These are phyloP conservation scores for Crucihimalaya himalaica DNA, from an alignment of 345 rosid genomes.

Conservation along the genomic window DNA sequence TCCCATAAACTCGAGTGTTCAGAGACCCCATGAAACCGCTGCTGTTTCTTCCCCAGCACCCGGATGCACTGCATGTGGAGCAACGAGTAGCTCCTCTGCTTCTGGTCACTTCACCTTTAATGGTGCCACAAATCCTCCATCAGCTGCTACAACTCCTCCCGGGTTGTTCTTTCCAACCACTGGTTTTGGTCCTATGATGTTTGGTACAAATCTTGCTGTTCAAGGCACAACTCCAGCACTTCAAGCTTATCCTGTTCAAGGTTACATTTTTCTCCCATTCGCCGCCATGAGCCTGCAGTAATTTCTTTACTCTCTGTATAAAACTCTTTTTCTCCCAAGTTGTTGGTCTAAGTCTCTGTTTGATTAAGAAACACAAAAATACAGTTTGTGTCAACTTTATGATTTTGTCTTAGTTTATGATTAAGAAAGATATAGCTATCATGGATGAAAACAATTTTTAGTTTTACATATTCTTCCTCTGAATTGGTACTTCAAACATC, in stretches of 20 bases:
- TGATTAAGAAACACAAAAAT: neutral
- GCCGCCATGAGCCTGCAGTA: constrained; percentile 23
- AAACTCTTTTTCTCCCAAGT: neutral
- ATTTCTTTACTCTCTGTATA: neutral
- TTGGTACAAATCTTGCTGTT: neutral
- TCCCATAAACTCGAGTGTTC: neutral
- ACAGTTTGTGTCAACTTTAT: neutral
- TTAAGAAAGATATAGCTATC: neutral
- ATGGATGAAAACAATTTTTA: neutral
- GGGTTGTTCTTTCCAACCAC: neutral
- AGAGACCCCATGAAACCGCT: constrained; percentile 11
- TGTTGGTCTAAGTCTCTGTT: neutral
- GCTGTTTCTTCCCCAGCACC: constrained; percentile 12
- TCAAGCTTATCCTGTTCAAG: constrained; percentile 2
- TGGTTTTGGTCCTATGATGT: constrained; percentile 18
- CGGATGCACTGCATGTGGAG: constrained; percentile 33
- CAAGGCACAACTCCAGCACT: constrained; percentile 15
- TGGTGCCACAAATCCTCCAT: constrained; percentile 7
- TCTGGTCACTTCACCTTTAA: neutral
- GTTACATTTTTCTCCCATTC: neutral
- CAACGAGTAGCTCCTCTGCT: constrained; percentile 28
- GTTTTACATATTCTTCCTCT: constrained; percentile 11
- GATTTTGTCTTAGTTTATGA: neutral
- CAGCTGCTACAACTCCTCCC: constrained; percentile 16
- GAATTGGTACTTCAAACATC: neutral